Percentiles rank a stretch among this genome's conserved stretches.
Evolutionary conservation across 2,329 filamentous ascomycete species (phyloP).

Genomic region (Alternaria alternata): DNA sequence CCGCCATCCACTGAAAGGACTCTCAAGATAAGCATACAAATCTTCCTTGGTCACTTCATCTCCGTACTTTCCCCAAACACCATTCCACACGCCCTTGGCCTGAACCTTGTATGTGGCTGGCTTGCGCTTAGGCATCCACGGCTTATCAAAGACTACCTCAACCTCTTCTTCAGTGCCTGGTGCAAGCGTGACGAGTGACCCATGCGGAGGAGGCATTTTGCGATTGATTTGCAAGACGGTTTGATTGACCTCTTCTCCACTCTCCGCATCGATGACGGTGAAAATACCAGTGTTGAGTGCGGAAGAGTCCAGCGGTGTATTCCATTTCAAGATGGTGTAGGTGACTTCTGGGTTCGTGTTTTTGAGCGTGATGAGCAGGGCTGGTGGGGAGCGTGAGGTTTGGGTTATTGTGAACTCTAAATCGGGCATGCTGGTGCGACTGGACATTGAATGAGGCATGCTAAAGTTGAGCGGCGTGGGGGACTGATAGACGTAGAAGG

Average conservation of each 20-base stretch:
- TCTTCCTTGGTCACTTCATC: constrained; percentile 35
- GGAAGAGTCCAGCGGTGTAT: constrained; percentile 51
- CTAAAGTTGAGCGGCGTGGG: constrained; percentile 29
- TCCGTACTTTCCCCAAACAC: constrained; percentile 45
- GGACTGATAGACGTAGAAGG: constrained; percentile 39
- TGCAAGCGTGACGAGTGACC: constrained; percentile 46
- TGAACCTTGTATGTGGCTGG: constrained; percentile 50
- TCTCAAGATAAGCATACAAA: constrained; percentile 34
- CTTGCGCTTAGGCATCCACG: constrained; percentile 48
- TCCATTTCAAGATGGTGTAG: constrained; percentile 52
- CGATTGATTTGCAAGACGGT: constrained; percentile 47
- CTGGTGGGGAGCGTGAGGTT: constrained; percentile 39
- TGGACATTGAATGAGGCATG: constrained; percentile 28
- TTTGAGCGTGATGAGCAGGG: constrained; percentile 47
- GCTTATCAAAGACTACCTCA: constrained; percentile 48
- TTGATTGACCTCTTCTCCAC: constrained; percentile 39
- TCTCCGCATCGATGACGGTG: constrained; percentile 37
- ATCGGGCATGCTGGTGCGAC: constrained; percentile 28
- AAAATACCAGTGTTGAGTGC: constrained; percentile 52
- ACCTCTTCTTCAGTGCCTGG: constrained; percentile 45
- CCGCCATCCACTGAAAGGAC: constrained; percentile 34
- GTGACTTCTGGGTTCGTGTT: constrained; percentile 46
- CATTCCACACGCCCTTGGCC: constrained; percentile 46
- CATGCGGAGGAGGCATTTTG: constrained; percentile 48
- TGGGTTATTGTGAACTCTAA: constrained; percentile 43